Conservation (phyloP, 2,329 filamentous ascomycete species). For the Pochonia chlamydosporia region DNA sequence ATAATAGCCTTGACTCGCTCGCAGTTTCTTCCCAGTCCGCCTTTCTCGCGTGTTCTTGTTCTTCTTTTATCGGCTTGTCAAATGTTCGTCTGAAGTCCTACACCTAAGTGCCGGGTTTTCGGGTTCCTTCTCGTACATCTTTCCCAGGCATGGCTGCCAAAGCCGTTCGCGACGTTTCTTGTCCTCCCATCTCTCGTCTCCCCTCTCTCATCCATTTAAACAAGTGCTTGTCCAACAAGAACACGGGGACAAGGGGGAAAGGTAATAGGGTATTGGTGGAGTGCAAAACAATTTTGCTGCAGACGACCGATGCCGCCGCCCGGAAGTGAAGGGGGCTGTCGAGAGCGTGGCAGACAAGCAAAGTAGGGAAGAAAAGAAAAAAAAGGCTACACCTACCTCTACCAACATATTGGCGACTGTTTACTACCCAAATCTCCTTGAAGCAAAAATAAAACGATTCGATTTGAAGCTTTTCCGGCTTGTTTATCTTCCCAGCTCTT, state of each 20-base stretch:
- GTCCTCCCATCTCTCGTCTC: background rate
- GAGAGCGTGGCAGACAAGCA: background rate
- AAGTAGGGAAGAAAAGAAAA: background rate
- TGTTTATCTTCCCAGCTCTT: constrained; percentile 1
- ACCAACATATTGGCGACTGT: constrained; percentile 25
- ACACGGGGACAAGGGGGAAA: background rate
- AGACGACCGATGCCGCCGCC: constrained; percentile 5
- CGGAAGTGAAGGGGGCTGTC: constrained; percentile 1
- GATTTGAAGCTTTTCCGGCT: background rate
- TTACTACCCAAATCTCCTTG: background rate
- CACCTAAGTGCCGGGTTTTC: no score
- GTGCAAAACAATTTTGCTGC: constrained; percentile 4
- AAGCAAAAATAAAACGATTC: constrained; percentile 1
- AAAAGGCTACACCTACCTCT: constrained; percentile 24
- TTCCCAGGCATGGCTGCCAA: background rate
- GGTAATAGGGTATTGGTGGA: background rate
- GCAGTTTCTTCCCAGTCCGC: background rate
- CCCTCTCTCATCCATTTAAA: background rate
- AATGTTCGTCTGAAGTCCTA: no score
- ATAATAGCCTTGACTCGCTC: constrained; percentile 1
- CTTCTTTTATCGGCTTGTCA: background rate
- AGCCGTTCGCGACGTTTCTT: no score
- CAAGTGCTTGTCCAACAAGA: background rate
- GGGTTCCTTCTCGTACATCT: no score
- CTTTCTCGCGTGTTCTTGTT: background rate